Percentiles rank a stretch among this genome's conserved stretches.
Evolutionary conservation across 2,329 filamentous ascomycete species (phyloP).

Genomic region (Coleophoma cylindrospora): DNA sequence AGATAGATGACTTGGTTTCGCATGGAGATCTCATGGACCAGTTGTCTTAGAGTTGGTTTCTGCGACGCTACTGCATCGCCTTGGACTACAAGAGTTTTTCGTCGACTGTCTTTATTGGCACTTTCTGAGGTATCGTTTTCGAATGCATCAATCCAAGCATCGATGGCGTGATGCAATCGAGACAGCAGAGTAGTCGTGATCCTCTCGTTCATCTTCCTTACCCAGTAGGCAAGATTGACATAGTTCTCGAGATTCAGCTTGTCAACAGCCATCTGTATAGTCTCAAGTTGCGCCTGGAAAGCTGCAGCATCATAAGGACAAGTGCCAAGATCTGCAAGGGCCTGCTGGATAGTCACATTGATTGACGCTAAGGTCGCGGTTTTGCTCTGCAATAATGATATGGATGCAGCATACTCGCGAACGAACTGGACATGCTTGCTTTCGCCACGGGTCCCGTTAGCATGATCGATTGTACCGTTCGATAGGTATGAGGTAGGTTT

Average conservation of each 20-base stretch:
- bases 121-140: slow-evolving; percentile 47
- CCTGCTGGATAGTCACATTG: slow-evolving; percentile 75
- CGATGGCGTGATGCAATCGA: slow-evolving; percentile 80
- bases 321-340: slow-evolving; percentile 74
- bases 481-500: slow-evolving; percentile 54
- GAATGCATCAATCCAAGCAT: slow-evolving; percentile 84
- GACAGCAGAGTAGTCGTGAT: slow-evolving; percentile 75
- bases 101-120: slow-evolving; percentile 42
- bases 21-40: slow-evolving; percentile 94
- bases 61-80: slow-evolving; percentile 40
- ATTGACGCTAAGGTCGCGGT: slow-evolving; percentile 74
- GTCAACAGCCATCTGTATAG: slow-evolving; percentile 88
- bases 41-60: slow-evolving; percentile 61
- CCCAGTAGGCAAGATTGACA: slow-evolving; percentile 88
- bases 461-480: slow-evolving; percentile 53
- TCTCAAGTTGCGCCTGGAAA: slow-evolving; percentile 76
- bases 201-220: slow-evolving; percentile 76
- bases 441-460: slow-evolving; percentile 59
- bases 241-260: slow-evolving; percentile 96
- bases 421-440: slow-evolving; percentile 97
- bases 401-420: slow-evolving; percentile 82
- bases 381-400: slow-evolving; percentile 85
- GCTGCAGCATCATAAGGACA: slow-evolving; percentile 78
- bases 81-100: slow-evolving; percentile 40
- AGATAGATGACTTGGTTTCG: slow-evolving; percentile 96